A percentile compares a stretch with the other conserved stretches of the same genome.
Evolutionary conservation across 208 protist genomes (phyloP).

Genomic region (Angomonas desouzai): DNA sequence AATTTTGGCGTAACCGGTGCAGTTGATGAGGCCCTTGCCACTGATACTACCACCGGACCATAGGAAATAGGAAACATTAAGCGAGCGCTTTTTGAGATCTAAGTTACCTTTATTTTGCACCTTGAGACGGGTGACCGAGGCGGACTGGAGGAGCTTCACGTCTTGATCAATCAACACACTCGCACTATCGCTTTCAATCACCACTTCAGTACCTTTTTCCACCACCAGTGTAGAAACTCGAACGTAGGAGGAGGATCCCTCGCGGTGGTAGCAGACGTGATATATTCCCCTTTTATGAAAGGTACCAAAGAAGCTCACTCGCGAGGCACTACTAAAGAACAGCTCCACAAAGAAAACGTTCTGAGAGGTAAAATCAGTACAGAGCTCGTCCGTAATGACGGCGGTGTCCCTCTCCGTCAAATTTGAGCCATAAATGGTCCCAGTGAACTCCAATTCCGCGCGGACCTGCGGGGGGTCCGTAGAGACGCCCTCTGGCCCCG

Average conservation of each 20-base stretch:
- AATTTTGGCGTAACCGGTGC: constrained; percentile 47
- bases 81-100: constrained; percentile 43
- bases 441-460: constrained; percentile 65
- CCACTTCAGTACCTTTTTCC: constrained; percentile 44
- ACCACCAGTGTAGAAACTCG: constrained; percentile 65
- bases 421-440: constrained; percentile 76
- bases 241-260: constrained; percentile 53
- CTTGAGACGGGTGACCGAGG: constrained; percentile 52
- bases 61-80: constrained; percentile 76
- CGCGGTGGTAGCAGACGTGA: constrained; percentile 73
- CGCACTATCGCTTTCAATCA: constrained; percentile 42
- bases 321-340: constrained; percentile 59
- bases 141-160: constrained; percentile 37
- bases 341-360: constrained; percentile 63
- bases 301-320: constrained; percentile 58
- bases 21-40: constrained; percentile 66
- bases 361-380: constrained; percentile 60
- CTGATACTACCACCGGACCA: constrained; percentile 76
- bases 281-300: constrained; percentile 69
- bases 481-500: constrained; percentile 64
- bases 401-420: constrained; percentile 65
- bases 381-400: constrained; percentile 67
- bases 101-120: constrained; percentile 61
- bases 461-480: constrained; percentile 70
- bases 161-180: constrained; percentile 63